phyloP scores from a whole-genome alignment of 495 filamentous ascomycete genomes.

The Penicillium canescens region DNA sequence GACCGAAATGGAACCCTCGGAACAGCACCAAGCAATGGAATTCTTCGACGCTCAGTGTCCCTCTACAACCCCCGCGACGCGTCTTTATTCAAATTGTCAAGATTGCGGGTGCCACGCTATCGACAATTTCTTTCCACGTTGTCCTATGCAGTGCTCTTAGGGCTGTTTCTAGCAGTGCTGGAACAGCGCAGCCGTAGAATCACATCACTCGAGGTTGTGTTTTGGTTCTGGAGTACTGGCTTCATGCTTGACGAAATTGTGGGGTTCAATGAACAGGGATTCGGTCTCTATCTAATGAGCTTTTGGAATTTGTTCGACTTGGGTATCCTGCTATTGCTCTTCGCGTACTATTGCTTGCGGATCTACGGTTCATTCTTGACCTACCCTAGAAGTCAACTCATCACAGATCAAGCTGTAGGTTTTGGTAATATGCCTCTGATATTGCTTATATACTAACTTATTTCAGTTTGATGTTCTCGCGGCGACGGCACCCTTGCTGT shows the following conservation, averaged over 20 bases:
- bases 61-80: conserved; percentile 90
- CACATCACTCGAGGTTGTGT: conserved; percentile 77
- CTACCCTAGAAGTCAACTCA: conserved; percentile 59
- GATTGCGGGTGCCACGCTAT: conserved; percentile 86
- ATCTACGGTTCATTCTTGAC: conserved; percentile 81
- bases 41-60: conserved; percentile 71
- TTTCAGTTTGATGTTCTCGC: conserved; percentile 79
- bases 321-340: conserved; percentile 80
- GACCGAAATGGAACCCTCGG: conserved; percentile 6
- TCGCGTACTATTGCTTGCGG: conserved; percentile 85
- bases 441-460: background rate
- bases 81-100: conserved; percentile 85
- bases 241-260: conserved; percentile 97
- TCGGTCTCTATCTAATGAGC: conserved; percentile 92
- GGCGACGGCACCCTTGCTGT: conserved; percentile 82
- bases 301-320: conserved; percentile 96
- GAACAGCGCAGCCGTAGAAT: conserved; percentile 68
- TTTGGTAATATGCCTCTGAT: background rate
- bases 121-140: conserved; percentile 83
- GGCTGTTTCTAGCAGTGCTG: conserved; percentile 79
- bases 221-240: conserved; percentile 96
- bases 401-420: conserved; percentile 64
- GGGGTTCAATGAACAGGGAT: conserved; percentile 90
- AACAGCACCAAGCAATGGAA: conserved; percentile 23
- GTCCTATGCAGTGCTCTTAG: conserved; percentile 77